A percentile compares a stretch with the other conserved stretches of the same genome.
phyloP scores from a whole-genome alignment of 257 asterid species.

The Salvia miltiorrhiza region DNA sequence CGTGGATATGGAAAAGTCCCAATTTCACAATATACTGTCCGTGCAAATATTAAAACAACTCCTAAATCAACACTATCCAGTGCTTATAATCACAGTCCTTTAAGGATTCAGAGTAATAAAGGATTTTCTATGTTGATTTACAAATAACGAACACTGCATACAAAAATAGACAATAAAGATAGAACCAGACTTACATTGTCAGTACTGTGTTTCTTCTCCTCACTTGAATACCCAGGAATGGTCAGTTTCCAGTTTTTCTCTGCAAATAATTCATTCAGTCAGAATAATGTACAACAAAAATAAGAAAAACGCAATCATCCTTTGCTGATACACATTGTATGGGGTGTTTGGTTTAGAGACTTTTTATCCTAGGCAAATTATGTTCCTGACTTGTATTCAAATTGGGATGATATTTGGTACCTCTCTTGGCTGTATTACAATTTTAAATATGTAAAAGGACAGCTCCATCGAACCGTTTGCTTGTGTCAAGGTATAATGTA shows the following conservation, averaged over 20 bases:
- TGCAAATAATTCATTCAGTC: conserved; percentile 41
- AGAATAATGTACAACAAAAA: conserved; percentile 20
- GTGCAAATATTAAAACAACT: neutral
- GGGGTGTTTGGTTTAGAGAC: neutral
- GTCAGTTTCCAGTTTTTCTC: conserved; percentile 86
- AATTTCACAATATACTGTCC: neutral
- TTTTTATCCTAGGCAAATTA: neutral
- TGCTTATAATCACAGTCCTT: conserved; percentile 4
- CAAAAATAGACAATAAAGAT: conserved; percentile 8
- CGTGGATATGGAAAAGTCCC: neutral
- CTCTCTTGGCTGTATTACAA: conserved; percentile 1
- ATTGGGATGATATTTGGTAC: neutral
- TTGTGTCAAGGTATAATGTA: neutral
- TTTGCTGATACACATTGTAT: neutral
- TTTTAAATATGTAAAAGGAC: conserved; percentile 3
- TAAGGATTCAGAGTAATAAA: neutral
- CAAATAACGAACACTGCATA: neutral
- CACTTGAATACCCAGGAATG: conserved; percentile 85
- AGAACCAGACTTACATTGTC: conserved; percentile 50
- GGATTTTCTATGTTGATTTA: neutral
- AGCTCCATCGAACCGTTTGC: neutral
- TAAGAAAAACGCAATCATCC: neutral
- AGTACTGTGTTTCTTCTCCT: conserved; percentile 51
- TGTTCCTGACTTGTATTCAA: neutral
- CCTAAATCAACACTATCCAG: neutral